A percentile compares a stretch with the other conserved stretches of the same genome.
These are phyloP conservation scores for Stachybotrys chlorohalonatus DNA, from an alignment of 2,329 filamentous ascomycete species.

Conservation along the genomic window DNA sequence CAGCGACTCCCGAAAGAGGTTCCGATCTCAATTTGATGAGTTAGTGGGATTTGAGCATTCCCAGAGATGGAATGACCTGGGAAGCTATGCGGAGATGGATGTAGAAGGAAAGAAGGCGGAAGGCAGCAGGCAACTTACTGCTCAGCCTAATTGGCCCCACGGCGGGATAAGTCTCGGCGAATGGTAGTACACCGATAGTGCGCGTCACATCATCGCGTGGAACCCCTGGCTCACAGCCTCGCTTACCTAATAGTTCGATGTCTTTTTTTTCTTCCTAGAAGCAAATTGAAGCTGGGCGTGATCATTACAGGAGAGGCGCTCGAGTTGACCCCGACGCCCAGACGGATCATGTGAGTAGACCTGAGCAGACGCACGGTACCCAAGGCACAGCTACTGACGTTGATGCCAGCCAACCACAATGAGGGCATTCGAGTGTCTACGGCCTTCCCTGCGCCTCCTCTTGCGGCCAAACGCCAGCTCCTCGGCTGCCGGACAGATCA, in stretches of 20 bases:
- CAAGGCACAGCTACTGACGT: not conserved
- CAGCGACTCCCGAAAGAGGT: not conserved
- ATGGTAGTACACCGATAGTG: slow-evolving; percentile 3
- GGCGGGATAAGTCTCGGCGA: slow-evolving; percentile 3
- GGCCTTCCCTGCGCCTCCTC: slow-evolving; percentile 21
- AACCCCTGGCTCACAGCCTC: slow-evolving; percentile 11
- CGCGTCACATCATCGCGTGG: not conserved
- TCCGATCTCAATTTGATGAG: not conserved
- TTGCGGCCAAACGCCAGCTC: slow-evolving; percentile 18
- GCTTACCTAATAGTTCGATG: slow-evolving; percentile 20
- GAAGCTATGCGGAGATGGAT: not conserved
- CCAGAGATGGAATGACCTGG: not conserved
- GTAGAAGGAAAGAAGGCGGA: slow-evolving; percentile 6
- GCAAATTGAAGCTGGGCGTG: not conserved
- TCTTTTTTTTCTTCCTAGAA: not conserved
- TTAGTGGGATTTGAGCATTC: not conserved
- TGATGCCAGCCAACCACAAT: slow-evolving; percentile 10
- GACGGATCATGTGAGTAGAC: no score
- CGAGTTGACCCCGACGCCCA: no score
- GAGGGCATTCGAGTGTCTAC: slow-evolving; percentile 16
- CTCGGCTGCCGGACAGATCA: slow-evolving; percentile 24
- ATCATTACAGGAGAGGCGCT: no score
- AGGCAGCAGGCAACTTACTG: slow-evolving; percentile 5
- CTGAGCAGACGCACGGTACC: no score
- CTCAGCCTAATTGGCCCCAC: slow-evolving; percentile 14